Percentiles rank a stretch among this genome's conserved stretches.
Conservation (phyloP, 805 yeast species). For the Wickerhamiella lipophila region DNA sequence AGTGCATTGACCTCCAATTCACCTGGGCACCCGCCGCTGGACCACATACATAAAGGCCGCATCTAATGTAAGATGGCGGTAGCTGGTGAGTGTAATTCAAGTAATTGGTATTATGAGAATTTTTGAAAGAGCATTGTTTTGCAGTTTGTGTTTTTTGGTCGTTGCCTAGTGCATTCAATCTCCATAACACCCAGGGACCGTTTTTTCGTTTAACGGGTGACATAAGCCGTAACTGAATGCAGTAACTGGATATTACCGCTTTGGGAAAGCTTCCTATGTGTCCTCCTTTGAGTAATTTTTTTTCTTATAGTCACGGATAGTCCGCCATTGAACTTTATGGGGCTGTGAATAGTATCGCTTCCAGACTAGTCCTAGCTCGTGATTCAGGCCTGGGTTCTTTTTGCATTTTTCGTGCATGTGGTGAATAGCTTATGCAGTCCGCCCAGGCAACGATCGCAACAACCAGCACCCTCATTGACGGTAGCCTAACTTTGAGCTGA, state of each 20-base stretch:
- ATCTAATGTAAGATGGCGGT: no score
- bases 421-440: not conserved
- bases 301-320: no score
- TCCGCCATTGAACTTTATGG: no score
- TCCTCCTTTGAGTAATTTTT: no score
- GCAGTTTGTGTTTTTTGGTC: no score
- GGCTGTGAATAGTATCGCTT: no score
- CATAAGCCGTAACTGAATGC: not conserved
- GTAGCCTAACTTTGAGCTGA: not conserved
- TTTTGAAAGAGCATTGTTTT: no score
- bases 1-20: not conserved
- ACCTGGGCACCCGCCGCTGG: not conserved
- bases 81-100: no score
- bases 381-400: not conserved
- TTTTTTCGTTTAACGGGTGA: not conserved
- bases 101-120: no score
- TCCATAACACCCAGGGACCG: not conserved
- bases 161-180: no score
- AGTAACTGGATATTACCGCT: not conserved
- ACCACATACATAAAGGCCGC: no score
- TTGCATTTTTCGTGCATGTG: not conserved
- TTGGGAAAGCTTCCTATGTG: not conserved
- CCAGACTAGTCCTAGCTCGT: not conserved
- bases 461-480: not conserved
- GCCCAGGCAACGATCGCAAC: not conserved